Conservation (phyloP, 1,284 basidiomycete genomes). For the Trichosporon sp. region DNA sequence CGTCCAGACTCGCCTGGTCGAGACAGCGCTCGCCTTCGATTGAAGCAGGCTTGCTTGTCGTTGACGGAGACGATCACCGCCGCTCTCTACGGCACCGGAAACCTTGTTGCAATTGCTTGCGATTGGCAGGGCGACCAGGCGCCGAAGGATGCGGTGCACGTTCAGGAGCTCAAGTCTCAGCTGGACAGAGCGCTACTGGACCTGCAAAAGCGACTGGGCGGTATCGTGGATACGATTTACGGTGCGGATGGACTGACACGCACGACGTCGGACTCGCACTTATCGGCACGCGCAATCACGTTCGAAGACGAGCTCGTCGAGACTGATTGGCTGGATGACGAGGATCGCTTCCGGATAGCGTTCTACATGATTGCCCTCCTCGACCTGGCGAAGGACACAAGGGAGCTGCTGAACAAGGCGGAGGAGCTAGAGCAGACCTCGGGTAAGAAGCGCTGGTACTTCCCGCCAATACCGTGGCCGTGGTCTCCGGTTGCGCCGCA, state of each 20-base stretch:
- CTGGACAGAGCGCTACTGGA: slow-evolving; percentile 21
- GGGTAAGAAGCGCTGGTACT: slow-evolving; percentile 28
- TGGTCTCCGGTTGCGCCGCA: slow-evolving; percentile 26
- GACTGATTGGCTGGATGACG: slow-evolving; percentile 39
- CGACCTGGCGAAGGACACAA: slow-evolving; percentile 47
- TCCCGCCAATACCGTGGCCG: slow-evolving; percentile 30
- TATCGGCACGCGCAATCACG: slow-evolving; percentile 18
- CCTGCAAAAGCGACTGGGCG: slow-evolving; percentile 28
- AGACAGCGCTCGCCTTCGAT: neutral
- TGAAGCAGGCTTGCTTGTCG: slow-evolving; percentile 19
- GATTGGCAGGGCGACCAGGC: slow-evolving; percentile 26
- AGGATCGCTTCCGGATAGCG: slow-evolving; percentile 50
- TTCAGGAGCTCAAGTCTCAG: neutral
- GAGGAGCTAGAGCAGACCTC: slow-evolving; percentile 19
- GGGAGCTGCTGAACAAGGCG: slow-evolving; percentile 31
- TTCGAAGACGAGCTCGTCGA: slow-evolving; percentile 31
- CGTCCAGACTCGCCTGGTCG: neutral
- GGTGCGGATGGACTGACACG: neutral
- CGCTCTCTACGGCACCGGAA: slow-evolving; percentile 19
- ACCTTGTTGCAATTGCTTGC: slow-evolving; percentile 23
- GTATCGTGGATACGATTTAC: slow-evolving; percentile 29
- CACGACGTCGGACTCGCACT: slow-evolving; percentile 6
- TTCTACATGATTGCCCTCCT: slow-evolving; percentile 53
- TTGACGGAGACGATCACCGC: slow-evolving; percentile 26
- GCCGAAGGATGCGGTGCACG: neutral